Base-by-base conservation (phyloP, 2,329 filamentous ascomycete genomes). In the Neofusicoccum parvum region DNA sequence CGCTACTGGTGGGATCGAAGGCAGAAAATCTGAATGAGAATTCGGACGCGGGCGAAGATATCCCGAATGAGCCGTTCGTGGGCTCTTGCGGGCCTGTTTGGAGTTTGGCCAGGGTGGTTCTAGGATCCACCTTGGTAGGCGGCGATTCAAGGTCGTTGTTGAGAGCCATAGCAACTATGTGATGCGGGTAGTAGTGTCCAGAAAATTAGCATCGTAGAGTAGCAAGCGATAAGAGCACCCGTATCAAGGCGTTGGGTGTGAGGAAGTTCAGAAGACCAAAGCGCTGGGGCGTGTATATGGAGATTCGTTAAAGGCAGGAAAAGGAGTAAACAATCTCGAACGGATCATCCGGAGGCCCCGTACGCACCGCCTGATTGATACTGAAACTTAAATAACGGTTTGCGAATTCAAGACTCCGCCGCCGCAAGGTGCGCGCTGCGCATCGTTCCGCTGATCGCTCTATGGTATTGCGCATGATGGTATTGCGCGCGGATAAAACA, bases 321-420 rank as follows among this genome's bases (percentile, higher is more conserved):
- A 60, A 60, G 56, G 56, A 60, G 56, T 60, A 37, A 46, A 60
- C n/a, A 60, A 60, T 60, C 56, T 60, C 56, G 56, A 60, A 60
- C 56, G 56, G 56, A 48, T 45, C 56, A 48, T 14, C 56, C 0
- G 32, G 43, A 15, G 56, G 56, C 17, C 56, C 20, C 48, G 43
- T 39, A 15, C 43, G n/a, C 27, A 36, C 32, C 32, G 43, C 56
- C 27, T 48, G 37, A 23, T 41, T 60, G 37, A 37, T 60, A 60
- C 43, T 60, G 56, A 60, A 60, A 60, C 56, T 12, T 60, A 48
- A 48, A 60, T 48, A 60, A 48, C 56, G 41, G 43, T 48, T 48
- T 49, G 56, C 56, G 43, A 20, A 60, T 37, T 37, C 27, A 3
- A 48, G 27, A 41, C 27, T 45, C 43, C 56, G 23, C 56, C 43